Evolutionary conservation across 2,329 filamentous ascomycete genomes (phyloP), one percentile per base, ranked within the genome.

Genomic region (Ilyonectria destructans): DNA sequence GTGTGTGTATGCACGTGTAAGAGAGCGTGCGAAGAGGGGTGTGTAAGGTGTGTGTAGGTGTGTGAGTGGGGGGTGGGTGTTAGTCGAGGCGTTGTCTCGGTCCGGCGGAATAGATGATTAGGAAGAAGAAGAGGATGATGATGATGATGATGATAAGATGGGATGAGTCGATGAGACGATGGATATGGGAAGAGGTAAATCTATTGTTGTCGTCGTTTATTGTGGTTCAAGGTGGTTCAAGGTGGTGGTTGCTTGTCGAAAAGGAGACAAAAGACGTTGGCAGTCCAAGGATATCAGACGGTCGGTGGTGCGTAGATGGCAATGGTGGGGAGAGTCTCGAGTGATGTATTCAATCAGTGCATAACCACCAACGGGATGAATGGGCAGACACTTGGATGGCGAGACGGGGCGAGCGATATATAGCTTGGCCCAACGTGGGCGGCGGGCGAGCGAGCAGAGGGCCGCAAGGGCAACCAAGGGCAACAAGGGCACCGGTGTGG

Each of bases 361-460:
- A 73, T 73, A 61, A 56, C 37, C 67, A 67, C 62, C 69, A 73
- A 69, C 54, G 57, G 68, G 56, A 72, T 51, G 66, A 65, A 75
- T 75, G 73, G 71, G 71, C 72, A 75, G 73, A 75, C 65, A 69
- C 65, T 73, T 68, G 69, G 68, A 75, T 75, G 74, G 74, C 63
- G 72, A 76, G 74, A 76, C 74, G 74, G 74, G 74, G 71, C 72
- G 72, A 74, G 74, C 74, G 74, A 76, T 76, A 76, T 76, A 76
- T 76, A 76, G 73, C 66, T 72, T 71, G 61, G 67, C 58, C 63
- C 58, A 69, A 60, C 23, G 52, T 49, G 66, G 54, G 58, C 66
- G 55, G 58, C 64, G 51, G 40, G 15, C 40, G 4, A 6, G 37
- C 37, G 37, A 40, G 17, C 40, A n/a, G n/a, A n/a, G 40, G 40